Evolutionary conservation across 768 basidiomycete genomes (phyloP), one percentile per base, ranked within the genome.

Genomic region (Phlebiopsis gigantea): DNA sequence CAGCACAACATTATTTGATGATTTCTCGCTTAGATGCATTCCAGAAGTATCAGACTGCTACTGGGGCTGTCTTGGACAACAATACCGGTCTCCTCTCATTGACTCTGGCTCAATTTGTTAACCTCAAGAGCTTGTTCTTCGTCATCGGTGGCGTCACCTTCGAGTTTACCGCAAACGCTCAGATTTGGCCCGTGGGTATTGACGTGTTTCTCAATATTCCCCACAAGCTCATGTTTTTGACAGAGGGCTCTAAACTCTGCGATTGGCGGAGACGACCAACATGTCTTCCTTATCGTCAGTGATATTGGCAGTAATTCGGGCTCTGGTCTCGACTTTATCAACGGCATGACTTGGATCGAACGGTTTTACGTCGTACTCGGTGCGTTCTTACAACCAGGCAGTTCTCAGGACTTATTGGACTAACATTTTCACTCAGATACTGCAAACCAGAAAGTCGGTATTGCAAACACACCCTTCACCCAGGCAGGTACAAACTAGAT

Each of bases 101-200:
- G 53, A 65, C 65, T 8, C 29, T 56, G 8, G 49, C 62, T 14
- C 64, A 72, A 48, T 67, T 65, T 55, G 46, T 29, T 46, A 70
- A 63, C 39, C 69, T 74, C 24, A 54, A 69, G 61, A 64, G 62
- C 59, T 61, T 74, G 53, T 65, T 65, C 68, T 72, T 72, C 64
- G 63, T 57, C 43, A 67, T 70, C 45, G 57, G 46, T 44, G 57
- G 82, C 78, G 69, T 69, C 15, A 77, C 75, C 8, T 84, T 76
- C 62, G 79, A 81, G 66, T 61, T 88, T 55, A 82, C 80, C 2
- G 65, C 81, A 15, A 83, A 86, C 62, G 85, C 82, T 3, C 86
- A 89, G 74, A 81, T 84, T 59, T 88, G 85, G 83, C 85, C 85
- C 0, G 34, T 39, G 12, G 12, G 34, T 39, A 2, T 9, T 12